phyloP scores from a whole-genome alignment of 305 asterid species.

The Rubia occidens region DNA sequence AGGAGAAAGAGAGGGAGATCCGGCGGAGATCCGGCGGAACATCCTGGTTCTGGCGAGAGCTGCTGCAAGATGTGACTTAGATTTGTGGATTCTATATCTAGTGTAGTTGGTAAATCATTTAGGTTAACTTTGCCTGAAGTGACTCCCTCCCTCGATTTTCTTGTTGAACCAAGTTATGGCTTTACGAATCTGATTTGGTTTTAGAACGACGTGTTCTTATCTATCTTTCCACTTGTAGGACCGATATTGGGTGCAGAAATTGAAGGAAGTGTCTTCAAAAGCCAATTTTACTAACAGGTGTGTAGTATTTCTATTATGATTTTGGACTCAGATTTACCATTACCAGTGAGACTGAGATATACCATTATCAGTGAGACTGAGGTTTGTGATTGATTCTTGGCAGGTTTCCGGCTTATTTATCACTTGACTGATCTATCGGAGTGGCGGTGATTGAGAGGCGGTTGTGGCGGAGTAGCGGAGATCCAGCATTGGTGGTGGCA shows the following conservation, averaged over 20 bases:
- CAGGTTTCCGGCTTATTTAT: no score
- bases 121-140: slow-evolving; percentile 78
- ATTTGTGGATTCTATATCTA: slow-evolving; percentile 63
- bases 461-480: no score
- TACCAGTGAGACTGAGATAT: not conserved
- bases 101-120: slow-evolving; percentile 55
- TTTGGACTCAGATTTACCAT: not conserved
- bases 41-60: slow-evolving; percentile 88
- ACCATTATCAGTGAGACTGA: not conserved
- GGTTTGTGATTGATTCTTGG: slow-evolving; percentile 13
- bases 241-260: slow-evolving; percentile 44
- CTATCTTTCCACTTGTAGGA: slow-evolving; percentile 38
- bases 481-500: no score
- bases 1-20: no score
- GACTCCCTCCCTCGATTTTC: slow-evolving; percentile 76
- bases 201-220: not conserved
- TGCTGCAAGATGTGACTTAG: slow-evolving; percentile 80
- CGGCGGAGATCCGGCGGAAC: not conserved
- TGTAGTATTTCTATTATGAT: not conserved
- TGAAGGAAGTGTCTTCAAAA: slow-evolving; percentile 54
- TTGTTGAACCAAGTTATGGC: slow-evolving; percentile 45
- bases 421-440: no score
- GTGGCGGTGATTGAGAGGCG: no score
- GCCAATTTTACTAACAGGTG: slow-evolving; percentile 72
- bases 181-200: not conserved